Conservation (phyloP, 345 rosid species). For the Populus alba region DNA sequence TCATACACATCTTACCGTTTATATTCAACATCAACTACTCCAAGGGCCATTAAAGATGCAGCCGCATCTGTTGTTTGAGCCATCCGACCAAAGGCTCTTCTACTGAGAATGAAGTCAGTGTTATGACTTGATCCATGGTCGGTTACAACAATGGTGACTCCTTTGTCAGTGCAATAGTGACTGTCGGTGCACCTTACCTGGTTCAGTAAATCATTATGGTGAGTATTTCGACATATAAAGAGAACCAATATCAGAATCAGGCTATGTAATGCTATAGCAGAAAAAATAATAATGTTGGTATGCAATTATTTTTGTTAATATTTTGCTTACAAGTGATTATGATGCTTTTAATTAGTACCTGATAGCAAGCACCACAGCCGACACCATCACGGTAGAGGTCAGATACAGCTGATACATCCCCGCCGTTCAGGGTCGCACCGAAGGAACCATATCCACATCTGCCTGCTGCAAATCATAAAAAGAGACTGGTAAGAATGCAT, state of each 20-base stretch:
- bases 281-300: not conserved
- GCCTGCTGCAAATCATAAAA: constrained; percentile 37
- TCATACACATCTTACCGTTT: constrained; percentile 45
- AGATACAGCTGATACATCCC: constrained; percentile 66
- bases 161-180: constrained; percentile 51
- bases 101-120: constrained; percentile 63
- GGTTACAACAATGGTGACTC: constrained; percentile 53
- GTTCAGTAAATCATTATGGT: not conserved
- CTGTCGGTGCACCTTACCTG: constrained; percentile 63
- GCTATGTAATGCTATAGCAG: not conserved
- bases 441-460: constrained; percentile 69
- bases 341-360: constrained; percentile 31
- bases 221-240: not conserved
- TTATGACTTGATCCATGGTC: constrained; percentile 50
- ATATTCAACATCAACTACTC: constrained; percentile 54
- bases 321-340: not conserved
- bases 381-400: constrained; percentile 57
- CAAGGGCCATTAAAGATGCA: constrained; percentile 40
- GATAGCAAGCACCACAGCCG: constrained; percentile 84
- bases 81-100: constrained; percentile 50
- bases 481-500: not conserved
- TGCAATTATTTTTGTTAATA: not conserved
- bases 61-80: constrained; percentile 57
- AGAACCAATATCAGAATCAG: not conserved
- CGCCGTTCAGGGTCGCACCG: constrained; percentile 62